Percentiles rank a stretch among this genome's conserved stretches.
These are phyloP conservation scores for Amanita phalloides DNA, from an alignment of 768 basidiomycete species.

Conservation along the genomic window DNA sequence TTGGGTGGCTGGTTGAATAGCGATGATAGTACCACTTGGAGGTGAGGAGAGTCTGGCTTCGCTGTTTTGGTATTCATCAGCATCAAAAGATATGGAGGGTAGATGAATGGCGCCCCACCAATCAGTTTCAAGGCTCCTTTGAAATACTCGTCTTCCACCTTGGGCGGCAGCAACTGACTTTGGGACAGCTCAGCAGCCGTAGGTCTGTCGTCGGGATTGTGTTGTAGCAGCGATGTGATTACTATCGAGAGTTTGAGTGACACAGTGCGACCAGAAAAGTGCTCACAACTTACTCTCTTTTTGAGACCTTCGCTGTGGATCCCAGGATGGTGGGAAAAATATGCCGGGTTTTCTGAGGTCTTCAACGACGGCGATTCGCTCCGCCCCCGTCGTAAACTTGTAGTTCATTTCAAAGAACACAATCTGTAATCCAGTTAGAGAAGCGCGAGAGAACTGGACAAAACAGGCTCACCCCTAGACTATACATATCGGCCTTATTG, in stretches of 20 bases:
- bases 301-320: slow-evolving; percentile 45
- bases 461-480: slow-evolving; percentile 59
- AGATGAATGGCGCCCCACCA: slow-evolving; percentile 29
- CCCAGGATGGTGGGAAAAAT: slow-evolving; percentile 73
- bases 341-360: slow-evolving; percentile 64
- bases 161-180: slow-evolving; percentile 63
- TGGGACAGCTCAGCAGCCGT: slow-evolving; percentile 77
- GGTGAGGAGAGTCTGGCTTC: slow-evolving; percentile 72
- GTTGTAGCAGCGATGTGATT: slow-evolving; percentile 71
- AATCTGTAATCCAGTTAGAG: slow-evolving; percentile 36
- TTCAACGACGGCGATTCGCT: slow-evolving; percentile 77
- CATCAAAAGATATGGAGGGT: neutral
- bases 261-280: neutral
- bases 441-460: neutral
- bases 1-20: slow-evolving; percentile 68
- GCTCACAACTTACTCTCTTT: slow-evolving; percentile 46
- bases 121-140: slow-evolving; percentile 70
- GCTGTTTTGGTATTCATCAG: slow-evolving; percentile 25
- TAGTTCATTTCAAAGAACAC: slow-evolving; percentile 99
- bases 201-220: slow-evolving; percentile 70
- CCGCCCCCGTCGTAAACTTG: slow-evolving; percentile 67
- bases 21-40: slow-evolving; percentile 65
- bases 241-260: slow-evolving; percentile 29
- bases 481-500: slow-evolving; percentile 90
- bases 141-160: slow-evolving; percentile 80